These are phyloP conservation scores for Trichoderma orchidacearum DNA, from an alignment of 495 filamentous ascomycete genomes.

Conservation along the genomic window DNA sequence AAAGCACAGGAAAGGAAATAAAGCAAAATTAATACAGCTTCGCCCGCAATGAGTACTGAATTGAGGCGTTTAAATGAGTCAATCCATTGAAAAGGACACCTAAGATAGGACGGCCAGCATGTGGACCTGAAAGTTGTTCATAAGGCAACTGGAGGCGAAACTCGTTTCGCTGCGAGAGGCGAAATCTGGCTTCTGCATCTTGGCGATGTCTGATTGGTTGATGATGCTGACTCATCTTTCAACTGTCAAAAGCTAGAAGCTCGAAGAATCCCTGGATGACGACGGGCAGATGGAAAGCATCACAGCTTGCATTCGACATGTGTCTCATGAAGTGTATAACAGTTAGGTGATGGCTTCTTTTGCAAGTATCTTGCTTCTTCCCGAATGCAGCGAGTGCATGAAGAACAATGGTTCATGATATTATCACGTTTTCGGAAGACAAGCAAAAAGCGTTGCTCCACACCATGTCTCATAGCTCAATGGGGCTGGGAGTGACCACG, in stretches of 20 bases:
- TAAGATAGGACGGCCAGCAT: not conserved
- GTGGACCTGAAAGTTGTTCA: not conserved
- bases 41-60: too few relatives aligned
- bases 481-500: not conserved
- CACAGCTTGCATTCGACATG: too few relatives aligned
- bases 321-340: too few relatives aligned
- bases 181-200: not conserved
- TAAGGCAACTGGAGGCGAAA: not conserved
- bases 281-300: too few relatives aligned
- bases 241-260: not conserved
- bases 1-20: too few relatives aligned
- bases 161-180: not conserved
- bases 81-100: not conserved
- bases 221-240: slow-evolving; percentile 4
- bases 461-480: not conserved
- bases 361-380: too few relatives aligned
- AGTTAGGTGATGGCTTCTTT: too few relatives aligned
- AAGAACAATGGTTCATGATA: too few relatives aligned
- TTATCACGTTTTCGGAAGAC: not conserved
- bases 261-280: too few relatives aligned
- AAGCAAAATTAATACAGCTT: too few relatives aligned
- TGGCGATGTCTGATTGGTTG: not conserved
- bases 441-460: not conserved
- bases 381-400: too few relatives aligned
- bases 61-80: not conserved